Conservation (phyloP, 768 basidiomycete species). For the Pleurotus cornucopiae region DNA sequence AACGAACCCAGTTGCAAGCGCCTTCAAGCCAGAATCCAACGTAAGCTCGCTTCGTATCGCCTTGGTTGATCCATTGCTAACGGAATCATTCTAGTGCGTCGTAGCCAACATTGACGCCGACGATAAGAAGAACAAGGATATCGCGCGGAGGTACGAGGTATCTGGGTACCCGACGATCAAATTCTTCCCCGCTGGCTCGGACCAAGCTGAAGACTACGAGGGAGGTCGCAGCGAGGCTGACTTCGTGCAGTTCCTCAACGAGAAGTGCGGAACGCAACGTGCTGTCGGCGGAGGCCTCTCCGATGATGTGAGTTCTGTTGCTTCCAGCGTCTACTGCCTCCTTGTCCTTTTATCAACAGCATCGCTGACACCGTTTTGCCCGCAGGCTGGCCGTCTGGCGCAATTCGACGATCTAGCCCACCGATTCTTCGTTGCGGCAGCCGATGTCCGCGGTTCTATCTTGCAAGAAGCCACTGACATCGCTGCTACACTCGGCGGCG, state of each 20-base stretch:
- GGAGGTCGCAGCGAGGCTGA: slow-evolving; percentile 69
- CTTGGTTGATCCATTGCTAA: neutral
- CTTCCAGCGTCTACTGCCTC: neutral
- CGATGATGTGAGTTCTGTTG: slow-evolving; percentile 45
- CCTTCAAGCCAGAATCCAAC: slow-evolving; percentile 74
- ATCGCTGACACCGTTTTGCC: slow-evolving; percentile 9
- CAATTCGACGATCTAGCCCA: slow-evolving; percentile 76
- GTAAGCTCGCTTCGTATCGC: slow-evolving; percentile 32
- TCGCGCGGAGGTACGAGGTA: slow-evolving; percentile 72
- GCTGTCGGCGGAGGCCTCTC: slow-evolving; percentile 78
- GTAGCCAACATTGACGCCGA: slow-evolving; percentile 93
- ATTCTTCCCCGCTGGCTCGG: slow-evolving; percentile 78
- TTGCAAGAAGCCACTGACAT: slow-evolving; percentile 60
- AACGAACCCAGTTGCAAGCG: slow-evolving; percentile 53
- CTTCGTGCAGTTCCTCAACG: slow-evolving; percentile 77
- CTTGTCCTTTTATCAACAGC: neutral
- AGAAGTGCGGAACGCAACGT: slow-evolving; percentile 83
- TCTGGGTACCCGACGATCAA: slow-evolving; percentile 89
- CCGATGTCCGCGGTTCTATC: slow-evolving; percentile 54
- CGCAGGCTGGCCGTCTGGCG: slow-evolving; percentile 75
- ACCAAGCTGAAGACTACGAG: slow-evolving; percentile 60
- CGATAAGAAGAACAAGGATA: slow-evolving; percentile 67
- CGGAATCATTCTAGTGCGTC: slow-evolving; percentile 57
- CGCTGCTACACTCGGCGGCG: slow-evolving; percentile 43
- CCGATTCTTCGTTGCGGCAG: slow-evolving; percentile 64